phyloP scores from a whole-genome alignment of 2,329 filamentous ascomycete species.

The Pseudogymnoascus sp. region DNA sequence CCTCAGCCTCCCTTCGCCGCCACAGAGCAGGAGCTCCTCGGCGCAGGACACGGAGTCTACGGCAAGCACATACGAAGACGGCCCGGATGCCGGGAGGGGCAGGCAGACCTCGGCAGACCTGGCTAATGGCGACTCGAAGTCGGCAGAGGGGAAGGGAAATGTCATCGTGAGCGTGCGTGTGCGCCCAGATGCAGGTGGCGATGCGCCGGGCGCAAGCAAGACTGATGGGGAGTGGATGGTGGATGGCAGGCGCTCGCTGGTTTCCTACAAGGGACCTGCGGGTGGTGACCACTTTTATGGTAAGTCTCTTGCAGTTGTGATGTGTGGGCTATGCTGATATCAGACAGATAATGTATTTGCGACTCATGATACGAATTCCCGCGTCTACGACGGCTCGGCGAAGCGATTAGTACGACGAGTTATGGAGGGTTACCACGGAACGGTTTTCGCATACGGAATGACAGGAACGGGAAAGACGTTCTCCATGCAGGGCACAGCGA shows the following conservation, averaged over 20 bases:
- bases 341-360: slow-evolving; percentile 86
- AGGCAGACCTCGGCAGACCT: slow-evolving; percentile 21
- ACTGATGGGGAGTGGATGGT: slow-evolving; percentile 85
- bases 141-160: slow-evolving; percentile 74
- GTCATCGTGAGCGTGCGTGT: slow-evolving; percentile 93
- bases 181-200: slow-evolving; percentile 67
- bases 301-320: slow-evolving; percentile 35
- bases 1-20: slow-evolving; percentile 70
- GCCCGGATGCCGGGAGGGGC: slow-evolving; percentile 47
- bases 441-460: slow-evolving; percentile 98
- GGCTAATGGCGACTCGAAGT: slow-evolving; percentile 37
- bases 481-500: slow-evolving; percentile 97
- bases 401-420: slow-evolving; percentile 91
- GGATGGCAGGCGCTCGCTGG: slow-evolving; percentile 71
- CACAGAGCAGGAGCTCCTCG: slow-evolving; percentile 85
- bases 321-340: slow-evolving; percentile 11
- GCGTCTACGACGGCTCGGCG: slow-evolving; percentile 88
- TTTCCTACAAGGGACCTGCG: slow-evolving; percentile 80
- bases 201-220: slow-evolving; percentile 43
- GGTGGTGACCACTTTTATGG: slow-evolving; percentile 89
- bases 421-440: slow-evolving; percentile 98
- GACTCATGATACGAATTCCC: slow-evolving; percentile 85
- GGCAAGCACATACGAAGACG: slow-evolving; percentile 81
- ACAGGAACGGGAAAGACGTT: slow-evolving; percentile 98
- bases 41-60: slow-evolving; percentile 89